A percentile compares a stretch with the other conserved stretches of the same genome.
phyloP scores from a whole-genome alignment of 306 rosid species.

The Trichosanthes cucumerina region DNA sequence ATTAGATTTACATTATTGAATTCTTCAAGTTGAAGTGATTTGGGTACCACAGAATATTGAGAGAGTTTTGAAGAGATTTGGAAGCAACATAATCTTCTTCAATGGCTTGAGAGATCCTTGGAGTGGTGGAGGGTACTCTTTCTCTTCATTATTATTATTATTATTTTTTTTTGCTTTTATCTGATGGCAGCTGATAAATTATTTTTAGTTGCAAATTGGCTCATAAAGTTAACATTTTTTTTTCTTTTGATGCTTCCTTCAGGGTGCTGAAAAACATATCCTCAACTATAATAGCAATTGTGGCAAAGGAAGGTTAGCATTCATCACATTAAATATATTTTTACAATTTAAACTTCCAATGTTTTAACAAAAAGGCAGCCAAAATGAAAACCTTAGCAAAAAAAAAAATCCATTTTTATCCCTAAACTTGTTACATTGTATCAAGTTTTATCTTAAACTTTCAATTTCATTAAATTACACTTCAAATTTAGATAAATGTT shows the following conservation, averaged over 20 bases:
- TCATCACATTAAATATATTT: not conserved
- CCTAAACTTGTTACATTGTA: too few species aligned
- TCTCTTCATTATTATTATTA: not conserved
- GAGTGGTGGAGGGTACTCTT: conserved; percentile 91
- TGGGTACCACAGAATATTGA: conserved; percentile 38
- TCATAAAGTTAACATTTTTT: not conserved
- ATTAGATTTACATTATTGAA: not conserved
- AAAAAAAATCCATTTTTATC: too few species aligned
- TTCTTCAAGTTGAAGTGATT: not conserved
- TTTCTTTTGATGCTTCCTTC: conserved; percentile 1
- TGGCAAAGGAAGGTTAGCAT: conserved; percentile 55
- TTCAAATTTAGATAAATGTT: too few species aligned
- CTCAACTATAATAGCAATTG: conserved; percentile 47
- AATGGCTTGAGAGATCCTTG: conserved; percentile 95
- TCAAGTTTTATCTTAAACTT: too few species aligned
- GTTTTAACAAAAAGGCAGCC: not conserved
- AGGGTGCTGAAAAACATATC: conserved; percentile 75
- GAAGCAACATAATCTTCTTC: conserved; percentile 80
- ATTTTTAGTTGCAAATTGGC: not conserved
- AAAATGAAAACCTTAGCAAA: too few species aligned
- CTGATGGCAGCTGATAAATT: not conserved
- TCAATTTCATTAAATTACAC: too few species aligned
- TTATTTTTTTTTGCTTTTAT: too few species aligned
- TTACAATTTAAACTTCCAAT: not conserved
- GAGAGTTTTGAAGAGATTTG: conserved; percentile 47